Evolutionary conservation across 1,284 basidiomycete genomes (phyloP).

Genomic region (Marasmius oreades): DNA sequence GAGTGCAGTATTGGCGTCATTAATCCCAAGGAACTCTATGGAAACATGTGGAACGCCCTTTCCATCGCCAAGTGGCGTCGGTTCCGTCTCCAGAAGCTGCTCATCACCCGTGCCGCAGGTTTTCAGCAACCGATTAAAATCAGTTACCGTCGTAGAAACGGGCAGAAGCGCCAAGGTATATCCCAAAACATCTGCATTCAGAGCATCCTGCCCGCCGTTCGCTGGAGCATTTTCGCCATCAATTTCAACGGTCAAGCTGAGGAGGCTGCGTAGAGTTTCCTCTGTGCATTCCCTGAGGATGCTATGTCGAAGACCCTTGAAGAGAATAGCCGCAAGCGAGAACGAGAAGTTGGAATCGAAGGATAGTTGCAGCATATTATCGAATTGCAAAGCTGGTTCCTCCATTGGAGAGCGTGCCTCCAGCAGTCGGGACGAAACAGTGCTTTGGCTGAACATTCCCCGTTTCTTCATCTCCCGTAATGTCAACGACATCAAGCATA

Average conservation of each 20-base stretch:
- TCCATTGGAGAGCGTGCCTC: constrained; percentile 64
- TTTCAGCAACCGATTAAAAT: constrained; percentile 58
- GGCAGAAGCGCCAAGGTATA: constrained; percentile 83
- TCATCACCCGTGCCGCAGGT: constrained; percentile 56
- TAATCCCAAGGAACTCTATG: constrained; percentile 57
- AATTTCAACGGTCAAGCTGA: constrained; percentile 49
- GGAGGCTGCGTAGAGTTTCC: constrained; percentile 51
- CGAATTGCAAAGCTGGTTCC: constrained; percentile 71
- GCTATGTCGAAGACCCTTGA: constrained; percentile 79
- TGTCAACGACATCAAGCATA: constrained; percentile 60
- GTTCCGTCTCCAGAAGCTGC: constrained; percentile 38
- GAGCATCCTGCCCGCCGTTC: constrained; percentile 34
- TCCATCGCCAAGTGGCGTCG: constrained; percentile 37
- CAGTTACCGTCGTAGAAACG: constrained; percentile 51
- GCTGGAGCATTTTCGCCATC: constrained; percentile 19
- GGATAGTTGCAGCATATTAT: constrained; percentile 69
- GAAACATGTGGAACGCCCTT: constrained; percentile 52
- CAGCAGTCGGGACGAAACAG: constrained; percentile 59
- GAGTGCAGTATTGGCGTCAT: constrained; percentile 67
- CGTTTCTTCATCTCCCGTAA: constrained; percentile 66
- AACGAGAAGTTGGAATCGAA: constrained; percentile 82
- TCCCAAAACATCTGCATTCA: constrained; percentile 64
- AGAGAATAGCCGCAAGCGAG: constrained; percentile 76
- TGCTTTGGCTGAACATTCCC: constrained; percentile 49
- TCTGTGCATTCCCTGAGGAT: constrained; percentile 59